Base-by-base conservation (phyloP, 2,329 filamentous ascomycete genomes). In the Paracoccidioides brasiliensis region DNA sequence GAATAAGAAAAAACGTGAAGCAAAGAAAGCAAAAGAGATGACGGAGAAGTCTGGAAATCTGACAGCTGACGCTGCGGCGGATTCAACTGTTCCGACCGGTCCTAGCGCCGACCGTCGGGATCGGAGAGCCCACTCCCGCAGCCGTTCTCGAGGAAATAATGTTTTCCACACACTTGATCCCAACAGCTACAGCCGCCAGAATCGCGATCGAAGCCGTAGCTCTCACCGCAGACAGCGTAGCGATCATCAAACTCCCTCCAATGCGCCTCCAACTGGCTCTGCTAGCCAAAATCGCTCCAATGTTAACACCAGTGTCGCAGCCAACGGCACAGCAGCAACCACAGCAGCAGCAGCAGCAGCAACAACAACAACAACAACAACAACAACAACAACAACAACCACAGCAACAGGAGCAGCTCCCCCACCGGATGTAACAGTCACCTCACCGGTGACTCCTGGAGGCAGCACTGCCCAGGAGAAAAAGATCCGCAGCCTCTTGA, bases 1-100 rank as follows among this genome's bases (percentile, higher is more conserved):
- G 80, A 96, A 96, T 75, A 97, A 97, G 82, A 97, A 97, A 82
- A 97, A 97, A 81, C 82, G 93, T 48, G 85, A 88, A 63, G 88
- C 88, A 62, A 96, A 94, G 79, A 97, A 96, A 74, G 81, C 81
- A 53, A 93, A 90, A 68, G 90, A 93, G 49, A 80, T 77, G 5
- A 87, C 88, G 15, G 82, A 80, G 52, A 84, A 83, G 62, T 73
- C 75, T 46, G 65, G 62, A n/a, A 52, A 53, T 46, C 53, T 58
- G n/a, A 49, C 59, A 9, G 63, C 50, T 33, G 54, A 30, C 28
- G 50, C 22, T 42, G 55, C 28, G 8, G 15, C 33, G 22, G 59
- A 57, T 8, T 15, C 41, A 9, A 14, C 40, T 41, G 22, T 45
- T 15, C 43, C 57, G 5, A 50, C 52, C 4, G 54, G 53, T 1